These are phyloP conservation scores for Spathaspora girioi DNA, from an alignment of 805 yeast species.

Conservation along the genomic window DNA sequence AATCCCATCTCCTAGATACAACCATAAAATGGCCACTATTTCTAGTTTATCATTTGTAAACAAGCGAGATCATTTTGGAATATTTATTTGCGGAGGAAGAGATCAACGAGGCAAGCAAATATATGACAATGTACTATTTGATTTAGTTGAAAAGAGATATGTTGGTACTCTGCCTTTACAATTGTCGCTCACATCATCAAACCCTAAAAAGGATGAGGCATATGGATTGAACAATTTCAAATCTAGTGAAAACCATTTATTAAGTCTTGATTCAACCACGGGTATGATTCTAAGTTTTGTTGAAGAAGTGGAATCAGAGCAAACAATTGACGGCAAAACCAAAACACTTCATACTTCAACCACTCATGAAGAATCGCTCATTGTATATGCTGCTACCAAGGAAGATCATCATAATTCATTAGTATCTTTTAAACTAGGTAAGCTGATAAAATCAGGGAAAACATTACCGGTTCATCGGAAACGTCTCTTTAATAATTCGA, in stretches of 20 bases:
- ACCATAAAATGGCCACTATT: conserved; percentile 47
- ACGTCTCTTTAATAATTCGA: conserved; percentile 8
- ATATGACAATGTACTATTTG: conserved; percentile 39
- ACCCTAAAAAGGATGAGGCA: conserved; percentile 9
- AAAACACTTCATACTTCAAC: neutral
- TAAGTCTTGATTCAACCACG: conserved; percentile 29
- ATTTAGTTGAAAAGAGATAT: conserved; percentile 37
- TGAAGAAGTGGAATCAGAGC: conserved; percentile 16
- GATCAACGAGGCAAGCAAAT: conserved; percentile 29
- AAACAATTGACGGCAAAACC: neutral
- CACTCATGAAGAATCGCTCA: conserved; percentile 21
- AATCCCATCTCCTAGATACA: conserved; percentile 42
- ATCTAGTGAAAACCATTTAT: conserved; percentile 11
- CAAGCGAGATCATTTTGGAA: conserved; percentile 41
- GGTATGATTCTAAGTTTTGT: conserved; percentile 31
- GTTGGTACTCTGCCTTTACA: conserved; percentile 17
- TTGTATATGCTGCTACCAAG: conserved; percentile 31
- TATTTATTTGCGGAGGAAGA: conserved; percentile 54
- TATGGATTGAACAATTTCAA: conserved; percentile 12
- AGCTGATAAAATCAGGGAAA: conserved; percentile 27
- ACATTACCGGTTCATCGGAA: conserved; percentile 29
- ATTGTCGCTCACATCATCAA: conserved; percentile 13
- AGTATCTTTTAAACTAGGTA: conserved; percentile 31
- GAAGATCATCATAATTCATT: conserved; percentile 24
- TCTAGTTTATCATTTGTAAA: conserved; percentile 34